A percentile compares a stretch with the other conserved stretches of the same genome.
Evolutionary conservation across 2,329 filamentous ascomycete species (phyloP).

Genomic region (Beauveria caledonica): DNA sequence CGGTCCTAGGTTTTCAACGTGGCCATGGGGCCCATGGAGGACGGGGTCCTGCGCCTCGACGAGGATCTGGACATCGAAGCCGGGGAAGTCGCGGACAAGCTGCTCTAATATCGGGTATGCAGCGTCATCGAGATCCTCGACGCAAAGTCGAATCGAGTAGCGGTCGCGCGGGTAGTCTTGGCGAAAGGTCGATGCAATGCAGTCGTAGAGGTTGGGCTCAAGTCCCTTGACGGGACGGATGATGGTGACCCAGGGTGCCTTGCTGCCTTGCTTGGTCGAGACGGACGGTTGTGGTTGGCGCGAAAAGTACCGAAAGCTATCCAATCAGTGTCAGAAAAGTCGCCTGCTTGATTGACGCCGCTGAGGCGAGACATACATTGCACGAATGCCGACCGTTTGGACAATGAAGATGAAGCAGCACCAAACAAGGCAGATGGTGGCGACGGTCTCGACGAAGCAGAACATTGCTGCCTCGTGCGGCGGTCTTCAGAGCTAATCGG

Average conservation of each 20-base stretch:
- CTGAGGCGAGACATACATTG: constrained; percentile 37
- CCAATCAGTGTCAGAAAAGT: background rate
- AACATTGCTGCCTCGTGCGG: constrained; percentile 19
- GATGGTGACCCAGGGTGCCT: constrained; percentile 75
- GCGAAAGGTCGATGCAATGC: constrained; percentile 75
- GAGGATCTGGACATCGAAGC: constrained; percentile 62
- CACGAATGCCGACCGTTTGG: constrained; percentile 46
- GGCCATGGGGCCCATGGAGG: constrained; percentile 46
- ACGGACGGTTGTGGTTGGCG: constrained; percentile 38
- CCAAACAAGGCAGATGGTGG: constrained; percentile 45
- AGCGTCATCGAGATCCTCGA: constrained; percentile 66
- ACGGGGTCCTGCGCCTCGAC: constrained; percentile 76
- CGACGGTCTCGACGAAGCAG: constrained; percentile 28
- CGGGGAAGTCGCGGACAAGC: constrained; percentile 65
- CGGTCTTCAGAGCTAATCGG: background rate
- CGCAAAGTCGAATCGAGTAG: constrained; percentile 73
- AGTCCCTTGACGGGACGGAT: constrained; percentile 91
- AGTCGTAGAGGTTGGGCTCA: constrained; percentile 85
- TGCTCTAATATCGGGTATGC: constrained; percentile 66
- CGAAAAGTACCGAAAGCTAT: constrained; percentile 46
- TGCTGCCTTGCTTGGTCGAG: constrained; percentile 40
- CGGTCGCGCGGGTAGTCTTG: constrained; percentile 73
- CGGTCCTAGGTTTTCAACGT: constrained; percentile 61
- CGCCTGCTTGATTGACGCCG: background rate
- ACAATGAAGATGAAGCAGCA: constrained; percentile 43